Evolutionary conservation across 1,284 basidiomycete species (phyloP), one percentile per base, ranked within the genome.

Genomic region (Tetrapyrgos nigripes): DNA sequence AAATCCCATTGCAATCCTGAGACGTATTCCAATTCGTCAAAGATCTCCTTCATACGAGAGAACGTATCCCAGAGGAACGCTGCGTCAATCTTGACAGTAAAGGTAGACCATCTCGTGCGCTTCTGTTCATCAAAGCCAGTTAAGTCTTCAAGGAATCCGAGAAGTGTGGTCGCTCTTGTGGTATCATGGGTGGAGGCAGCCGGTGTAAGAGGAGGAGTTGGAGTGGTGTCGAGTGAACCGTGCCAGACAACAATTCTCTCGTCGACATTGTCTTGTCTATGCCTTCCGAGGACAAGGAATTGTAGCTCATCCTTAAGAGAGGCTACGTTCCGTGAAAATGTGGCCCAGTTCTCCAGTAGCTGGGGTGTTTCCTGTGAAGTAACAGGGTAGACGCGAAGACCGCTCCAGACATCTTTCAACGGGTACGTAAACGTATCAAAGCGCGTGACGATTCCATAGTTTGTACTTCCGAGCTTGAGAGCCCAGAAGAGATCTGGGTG

Each of bases 391-490:
- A n/a, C 35, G 5, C 40, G 56, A 14, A 56, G n/a, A 33, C 31
- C 31, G 14, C 31, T 14, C 31, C 31, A 33, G 14, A 33, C 31
- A 8, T 33, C 9, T 33, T 33, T 13, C 8, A 13, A 19, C 28
- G 43, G 50, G 27, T 50, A 45, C 9, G 51, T 57, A 23, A 4
- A 11, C 55, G 60, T 57, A 40, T 56, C 58, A 54, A 62, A 62
- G 11, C 55, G 54, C 17, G 61, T 62, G 11, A 62, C 61, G 28
- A 62, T 57, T 29, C 61, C 61, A 43, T 35, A 62, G 61, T 60
- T 62, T 8, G 61, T 57, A 28, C 61, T 50, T 24, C 43, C 61
- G 23, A 53, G 37, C 46, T 62, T 59, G 43, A 62, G 58, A 6
- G 61, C 61, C 55, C 54, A 57, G 46, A 50, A 58, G 3, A 62